Base-by-base conservation (phyloP, 208 protist genomes). In the Angomonas desouzai region DNA sequence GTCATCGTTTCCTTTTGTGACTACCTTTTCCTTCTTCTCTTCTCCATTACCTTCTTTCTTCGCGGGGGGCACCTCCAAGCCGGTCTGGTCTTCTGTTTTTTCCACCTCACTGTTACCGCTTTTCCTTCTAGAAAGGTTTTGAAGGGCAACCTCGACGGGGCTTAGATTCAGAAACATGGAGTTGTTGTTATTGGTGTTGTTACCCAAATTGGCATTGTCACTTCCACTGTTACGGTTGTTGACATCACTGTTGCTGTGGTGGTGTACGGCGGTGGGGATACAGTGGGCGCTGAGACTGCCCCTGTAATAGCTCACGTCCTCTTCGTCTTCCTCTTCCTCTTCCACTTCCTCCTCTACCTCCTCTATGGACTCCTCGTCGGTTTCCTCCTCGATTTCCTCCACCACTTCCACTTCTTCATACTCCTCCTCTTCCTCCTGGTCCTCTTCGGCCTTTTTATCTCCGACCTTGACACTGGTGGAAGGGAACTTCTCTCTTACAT, bases 341-440 rank as follows among this genome's bases (percentile, higher is more conserved):
- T 53, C 47, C 18, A 25, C 47, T 4, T 53, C 47, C 47, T 53
- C 47, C 47, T 53, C 47, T 53, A 27, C n/a, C n/a, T n/a, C n/a
- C n/a, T n/a, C n/a, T n/a, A n/a, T n/a, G n/a, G n/a, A n/a, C n/a
- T n/a, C n/a, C n/a, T n/a, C n/a, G n/a, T n/a, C n/a, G n/a, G n/a
- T n/a, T n/a, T n/a, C n/a, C 48, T 28, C 45, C 45, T 51, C 45
- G 6, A 51, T 23, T 23, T 51, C 45, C 20, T 51, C 45, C 6
- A 51, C 18, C 45, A 51, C 45, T 23, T 51, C 45, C 6, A 51
- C n/a, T 23, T 51, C 45, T 23, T 51, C 45, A 23, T 51, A 51
- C 45, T 51, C 45, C 45, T 27, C 45, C 20, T 51, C 45, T 16
- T 51, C 45, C 45, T 51, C 45, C 6, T 51, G 9, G 10, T 51